phyloP scores from a whole-genome alignment of 495 filamentous ascomycete genomes.

The Penicillium canariense region DNA sequence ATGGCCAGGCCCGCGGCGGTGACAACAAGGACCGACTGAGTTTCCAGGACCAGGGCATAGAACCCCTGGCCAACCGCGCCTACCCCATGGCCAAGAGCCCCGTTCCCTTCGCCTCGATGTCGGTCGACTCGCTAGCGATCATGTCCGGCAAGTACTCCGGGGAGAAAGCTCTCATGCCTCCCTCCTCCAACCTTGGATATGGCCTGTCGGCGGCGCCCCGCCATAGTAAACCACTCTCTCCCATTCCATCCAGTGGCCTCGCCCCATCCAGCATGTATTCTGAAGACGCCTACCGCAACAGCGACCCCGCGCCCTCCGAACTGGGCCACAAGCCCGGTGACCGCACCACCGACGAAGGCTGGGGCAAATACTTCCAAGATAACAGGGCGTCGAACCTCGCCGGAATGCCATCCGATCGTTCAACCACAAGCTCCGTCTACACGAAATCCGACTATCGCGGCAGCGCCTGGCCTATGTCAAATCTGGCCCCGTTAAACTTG shows the following conservation, averaged over 20 bases:
- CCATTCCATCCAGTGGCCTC: slow-evolving; percentile 34
- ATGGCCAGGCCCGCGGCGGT: slow-evolving; percentile 53
- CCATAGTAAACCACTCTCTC: slow-evolving; percentile 34
- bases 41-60: slow-evolving; percentile 62
- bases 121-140: slow-evolving; percentile 44
- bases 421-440: slow-evolving; percentile 28
- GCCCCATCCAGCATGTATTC: slow-evolving; percentile 27
- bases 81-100: slow-evolving; percentile 45
- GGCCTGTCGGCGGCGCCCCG: slow-evolving; percentile 14
- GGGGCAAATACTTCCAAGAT: slow-evolving; percentile 59
- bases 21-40: slow-evolving; percentile 60
- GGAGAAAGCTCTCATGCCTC: slow-evolving; percentile 36
- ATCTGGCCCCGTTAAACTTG: slow-evolving; percentile 34
- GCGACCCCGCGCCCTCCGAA: slow-evolving; percentile 13
- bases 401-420: slow-evolving; percentile 26
- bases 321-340: slow-evolving; percentile 36
- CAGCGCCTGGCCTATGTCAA: slow-evolving; percentile 41
- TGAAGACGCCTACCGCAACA: slow-evolving; percentile 21
- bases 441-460: slow-evolving; percentile 37
- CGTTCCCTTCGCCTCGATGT: slow-evolving; percentile 45
- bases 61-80: slow-evolving; percentile 45
- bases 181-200: slow-evolving; percentile 24
- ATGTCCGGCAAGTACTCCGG: slow-evolving; percentile 40
- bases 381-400: slow-evolving; percentile 46
- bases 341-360: slow-evolving; percentile 55